Evolutionary conservation across 306 rosid species (phyloP), one percentile per base, ranked within the genome.

Genomic region (Cucumis melo): DNA sequence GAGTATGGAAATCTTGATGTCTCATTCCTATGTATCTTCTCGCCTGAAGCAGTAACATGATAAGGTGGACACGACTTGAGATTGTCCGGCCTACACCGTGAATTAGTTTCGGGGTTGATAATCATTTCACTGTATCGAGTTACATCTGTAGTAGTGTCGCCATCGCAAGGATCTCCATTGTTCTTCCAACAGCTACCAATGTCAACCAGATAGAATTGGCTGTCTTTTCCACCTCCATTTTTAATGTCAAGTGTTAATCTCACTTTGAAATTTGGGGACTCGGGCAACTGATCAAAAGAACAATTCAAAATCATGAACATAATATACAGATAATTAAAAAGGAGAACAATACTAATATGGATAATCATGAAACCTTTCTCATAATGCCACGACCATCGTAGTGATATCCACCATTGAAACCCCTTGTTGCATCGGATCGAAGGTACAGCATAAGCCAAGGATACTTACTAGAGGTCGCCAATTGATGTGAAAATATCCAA

Each of bases 111-210:
- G 7, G 88, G 86, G 73, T 87, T 87, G 57, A 87, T 84, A 7
- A 87, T 84, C 90, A 87, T 87, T 85, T 87, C 88, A 2, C 84
- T 82, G 79, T 87, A 87, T 83, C 86, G 79, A 46, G 90, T 87
- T 14, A 84, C 88, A 10, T 87, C 88, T 46, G 90, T 84, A 8
- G 80, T 56, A 29, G 81, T 84, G 44, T 84, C 41, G 57, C 90
- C 86, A 24, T 87, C 74, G 57, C 90, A 87, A 16, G 83, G 85
- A 17, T 84, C 77, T 44, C 88, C 88, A 79, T 84, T 74, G 79
- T 84, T 87, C 90, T 87, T 87, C 90, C 88, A 87, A 74, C 85
- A 84, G 59, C 90, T 84, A 68, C 90, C 90, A 53, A 87, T 82
- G 81, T 87, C 88, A 16, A 82, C 61, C 16, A 82, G 85, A 76